phyloP scores from a whole-genome alignment of 2,329 filamentous ascomycete species.

The Cercospora sp. region DNA sequence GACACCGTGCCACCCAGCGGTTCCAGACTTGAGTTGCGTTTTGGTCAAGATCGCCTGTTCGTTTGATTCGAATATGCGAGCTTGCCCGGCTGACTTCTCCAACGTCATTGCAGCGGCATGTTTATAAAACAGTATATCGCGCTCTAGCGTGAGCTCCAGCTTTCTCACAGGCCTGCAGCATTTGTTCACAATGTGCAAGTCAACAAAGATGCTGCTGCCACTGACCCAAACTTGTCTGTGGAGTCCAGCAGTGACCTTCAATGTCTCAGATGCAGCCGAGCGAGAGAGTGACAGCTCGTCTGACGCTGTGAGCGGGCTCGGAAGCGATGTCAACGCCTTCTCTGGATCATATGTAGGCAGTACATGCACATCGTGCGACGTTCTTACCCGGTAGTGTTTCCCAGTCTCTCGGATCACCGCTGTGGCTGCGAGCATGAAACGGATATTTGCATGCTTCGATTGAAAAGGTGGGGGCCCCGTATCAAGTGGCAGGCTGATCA shows the following conservation, averaged over 20 bases:
- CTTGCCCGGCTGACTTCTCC: conserved; percentile 52
- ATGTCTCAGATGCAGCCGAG: conserved; percentile 44
- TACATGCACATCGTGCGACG: conserved; percentile 52
- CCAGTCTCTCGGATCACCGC: conserved; percentile 50
- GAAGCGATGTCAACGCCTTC: conserved; percentile 55
- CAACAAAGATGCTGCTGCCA: conserved; percentile 56
- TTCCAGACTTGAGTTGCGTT: conserved; percentile 46
- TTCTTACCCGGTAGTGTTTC: conserved; percentile 52
- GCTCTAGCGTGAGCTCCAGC: conserved; percentile 55
- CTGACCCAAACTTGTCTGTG: conserved; percentile 62
- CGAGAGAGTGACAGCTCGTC: conserved; percentile 49
- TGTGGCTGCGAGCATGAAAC: conserved; percentile 52
- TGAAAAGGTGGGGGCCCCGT: conserved; percentile 57
- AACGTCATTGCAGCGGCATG: conserved; percentile 50
- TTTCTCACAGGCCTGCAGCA: conserved; percentile 52
- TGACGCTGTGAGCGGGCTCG: conserved; percentile 52
- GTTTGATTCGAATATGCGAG: conserved; percentile 55
- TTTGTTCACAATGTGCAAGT: conserved; percentile 54
- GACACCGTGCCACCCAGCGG: conserved; percentile 51
- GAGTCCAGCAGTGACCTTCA: conserved; percentile 54
- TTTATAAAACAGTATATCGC: conserved; percentile 53
- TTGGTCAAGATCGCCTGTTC: conserved; percentile 51
- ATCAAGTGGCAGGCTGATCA: conserved; percentile 54
- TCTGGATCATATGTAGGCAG: conserved; percentile 58
- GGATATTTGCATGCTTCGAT: conserved; percentile 54